A percentile compares a stretch with the other conserved stretches of the same genome.
These are phyloP conservation scores for Amylostereum chailletii DNA, from an alignment of 1,284 basidiomycete genomes.

Conservation along the genomic window DNA sequence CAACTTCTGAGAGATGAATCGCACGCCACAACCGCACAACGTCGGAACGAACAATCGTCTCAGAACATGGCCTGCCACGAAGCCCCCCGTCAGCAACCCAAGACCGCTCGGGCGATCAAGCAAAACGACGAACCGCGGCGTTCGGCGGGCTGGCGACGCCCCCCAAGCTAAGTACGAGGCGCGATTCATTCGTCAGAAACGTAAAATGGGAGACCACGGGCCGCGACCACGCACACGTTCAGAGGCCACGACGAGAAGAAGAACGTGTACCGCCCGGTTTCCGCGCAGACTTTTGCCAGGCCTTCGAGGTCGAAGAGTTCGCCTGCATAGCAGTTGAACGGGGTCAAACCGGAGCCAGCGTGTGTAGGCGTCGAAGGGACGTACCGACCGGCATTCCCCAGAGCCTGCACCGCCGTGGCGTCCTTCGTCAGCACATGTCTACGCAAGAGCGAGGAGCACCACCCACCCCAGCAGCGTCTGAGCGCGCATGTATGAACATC, in stretches of 20 bases:
- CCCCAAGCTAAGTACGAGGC: conserved; percentile 35
- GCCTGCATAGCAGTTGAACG: conserved; percentile 25
- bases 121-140: conserved; percentile 43
- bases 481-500: background rate
- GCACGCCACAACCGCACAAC: no score
- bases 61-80: no score
- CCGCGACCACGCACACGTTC: conserved; percentile 41
- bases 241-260: conserved; percentile 71
- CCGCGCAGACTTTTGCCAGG: conserved; percentile 45
- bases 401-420: conserved; percentile 28
- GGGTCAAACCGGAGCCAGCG: background rate
- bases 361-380: conserved; percentile 7
- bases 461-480: conserved; percentile 56
- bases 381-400: conserved; percentile 68
- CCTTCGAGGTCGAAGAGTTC: conserved; percentile 66
- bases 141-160: conserved; percentile 65
- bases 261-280: conserved; percentile 55
- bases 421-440: background rate
- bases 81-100: no score
- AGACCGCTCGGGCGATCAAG: no score
- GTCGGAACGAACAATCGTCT: no score
- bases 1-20: no score
- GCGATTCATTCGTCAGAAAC: no score
- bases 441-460: background rate
- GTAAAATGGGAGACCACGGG: background rate